Percentiles rank a stretch among this genome's conserved stretches.
phyloP scores from a whole-genome alignment of 2,329 filamentous ascomycete genomes.

The Neonectria coccinea region DNA sequence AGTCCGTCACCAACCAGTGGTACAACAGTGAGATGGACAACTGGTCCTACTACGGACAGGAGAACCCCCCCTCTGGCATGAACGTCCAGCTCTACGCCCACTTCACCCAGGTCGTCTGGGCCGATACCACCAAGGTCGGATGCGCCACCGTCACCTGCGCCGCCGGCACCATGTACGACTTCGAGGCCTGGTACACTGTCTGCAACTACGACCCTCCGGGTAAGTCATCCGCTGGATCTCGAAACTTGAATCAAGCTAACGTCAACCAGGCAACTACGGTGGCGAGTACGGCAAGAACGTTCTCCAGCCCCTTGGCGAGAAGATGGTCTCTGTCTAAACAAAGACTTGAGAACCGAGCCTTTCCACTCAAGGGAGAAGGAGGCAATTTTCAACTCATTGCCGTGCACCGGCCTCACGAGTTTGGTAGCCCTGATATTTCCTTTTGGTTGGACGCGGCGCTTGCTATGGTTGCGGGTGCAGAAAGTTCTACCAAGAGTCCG shows the following conservation, averaged over 20 bases:
- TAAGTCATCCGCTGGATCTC: conserved; percentile 56
- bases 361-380: too few relatives aligned
- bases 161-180: conserved; percentile 58
- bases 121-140: conserved; percentile 52
- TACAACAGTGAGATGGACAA: conserved; percentile 82
- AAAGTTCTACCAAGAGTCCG: conserved; percentile 30
- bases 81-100: conserved; percentile 75
- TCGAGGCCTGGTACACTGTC: conserved; percentile 80
- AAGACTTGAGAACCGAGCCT: too few relatives aligned
- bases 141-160: conserved; percentile 78
- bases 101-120: conserved; percentile 59
- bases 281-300: conserved; percentile 65
- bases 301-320: conserved; percentile 50
- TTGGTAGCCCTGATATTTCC: conserved; percentile 23
- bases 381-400: conserved; percentile 12
- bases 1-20: conserved; percentile 84
- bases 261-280: conserved; percentile 61
- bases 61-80: conserved; percentile 67
- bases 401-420: conserved; percentile 1
- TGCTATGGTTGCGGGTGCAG: conserved; percentile 31
- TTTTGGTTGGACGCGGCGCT: conserved; percentile 33
- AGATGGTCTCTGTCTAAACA: conserved; percentile 45
- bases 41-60: conserved; percentile 70
- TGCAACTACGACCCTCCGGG: conserved; percentile 87
- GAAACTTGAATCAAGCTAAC: conserved; percentile 1